phyloP scores from a whole-genome alignment of 2,329 filamentous ascomycete genomes.

The Pseudogymnoascus sp. region DNA sequence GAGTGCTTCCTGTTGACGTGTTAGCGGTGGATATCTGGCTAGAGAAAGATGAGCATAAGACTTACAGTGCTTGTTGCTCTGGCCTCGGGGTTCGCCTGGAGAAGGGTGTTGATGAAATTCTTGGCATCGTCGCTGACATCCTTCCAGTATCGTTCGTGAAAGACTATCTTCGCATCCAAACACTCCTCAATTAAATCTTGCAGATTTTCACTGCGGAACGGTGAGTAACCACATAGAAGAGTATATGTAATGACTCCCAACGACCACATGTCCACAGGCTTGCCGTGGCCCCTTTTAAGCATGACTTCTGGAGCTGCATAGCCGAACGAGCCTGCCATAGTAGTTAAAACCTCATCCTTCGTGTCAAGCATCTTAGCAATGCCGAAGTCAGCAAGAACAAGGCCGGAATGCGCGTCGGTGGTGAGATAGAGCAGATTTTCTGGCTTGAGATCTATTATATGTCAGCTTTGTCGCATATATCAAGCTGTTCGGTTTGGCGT shows the following conservation, averaged over 20 bases:
- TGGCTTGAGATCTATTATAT: slow-evolving; percentile 75
- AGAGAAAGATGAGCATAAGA: slow-evolving; percentile 8
- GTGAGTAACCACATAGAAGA: slow-evolving; percentile 93
- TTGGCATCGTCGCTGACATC: slow-evolving; percentile 94
- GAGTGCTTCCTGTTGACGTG: slow-evolving; percentile 57
- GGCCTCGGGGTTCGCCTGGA: slow-evolving; percentile 69
- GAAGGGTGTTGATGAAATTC: slow-evolving; percentile 76
- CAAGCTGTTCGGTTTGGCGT: slow-evolving; percentile 14
- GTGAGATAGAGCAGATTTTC: slow-evolving; percentile 95
- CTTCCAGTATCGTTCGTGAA: slow-evolving; percentile 98
- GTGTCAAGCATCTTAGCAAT: slow-evolving; percentile 96
- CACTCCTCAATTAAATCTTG: slow-evolving; percentile 93
- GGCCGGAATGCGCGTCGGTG: slow-evolving; percentile 64
- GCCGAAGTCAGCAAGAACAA: slow-evolving; percentile 94
- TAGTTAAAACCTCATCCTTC: slow-evolving; percentile 85
- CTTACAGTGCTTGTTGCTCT: slow-evolving; percentile 70
- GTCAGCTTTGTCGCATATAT: neutral
- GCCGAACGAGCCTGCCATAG: slow-evolving; percentile 97
- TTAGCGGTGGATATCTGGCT: slow-evolving; percentile 16
- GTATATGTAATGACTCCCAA: slow-evolving; percentile 98
- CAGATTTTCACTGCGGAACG: slow-evolving; percentile 91
- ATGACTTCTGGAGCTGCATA: slow-evolving; percentile 98
- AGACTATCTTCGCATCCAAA: slow-evolving; percentile 72
- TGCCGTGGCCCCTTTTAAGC: slow-evolving; percentile 94
- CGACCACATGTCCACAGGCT: slow-evolving; percentile 99